Evolutionary conservation across 169 alveolate genomes (phyloP), one percentile per base, ranked within the genome.

Genomic region (Plasmodium billcollinsi): DNA sequence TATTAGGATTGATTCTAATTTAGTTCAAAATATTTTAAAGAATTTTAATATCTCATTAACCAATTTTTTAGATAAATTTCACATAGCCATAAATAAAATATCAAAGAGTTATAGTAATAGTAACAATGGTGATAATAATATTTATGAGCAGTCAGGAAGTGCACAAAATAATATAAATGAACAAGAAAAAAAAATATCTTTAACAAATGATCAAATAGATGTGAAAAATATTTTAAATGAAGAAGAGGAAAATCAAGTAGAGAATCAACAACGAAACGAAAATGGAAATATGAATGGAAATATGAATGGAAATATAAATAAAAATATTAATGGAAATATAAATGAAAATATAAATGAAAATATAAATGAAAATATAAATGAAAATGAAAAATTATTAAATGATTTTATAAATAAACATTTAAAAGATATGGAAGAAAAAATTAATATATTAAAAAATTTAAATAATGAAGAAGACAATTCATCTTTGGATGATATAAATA

Each of bases 361-460:
- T 29, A 29, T 39, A 2, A 26, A 26, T 26, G 39, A 26, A 20
- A 29, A 65, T 50, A 58, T 24, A 49, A 15, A 76, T 18, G 54
- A 54, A 12, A 72, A 49, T 2, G 21, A 76, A 14, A 45, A 63
- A 49, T 11, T 75, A 29, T n/a, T 76, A 58, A 58, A 9, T 14
- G 50, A 26, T 56, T 65, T 76, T 29, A 76, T 67, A 50, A 61
- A 54, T 59, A 83, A 83, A 43, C 83, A 83, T 61, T 69, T 83
- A 58, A 50, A 83, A 52, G 67, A 83, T n/a, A 70, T 69, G 70
- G 91, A 83, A 20, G 50, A 83, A 24, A 83, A 83, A 9, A 39
- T 69, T 1, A 18, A 45, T 67, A n/a, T 67, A 14, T 26, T 69
- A 50, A 67, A 83, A 21, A 67, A 69, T 1, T 45, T 69, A 33